Base-by-base conservation (phyloP, 306 rosid genomes). In the Astragalus glycyphyllos region DNA sequence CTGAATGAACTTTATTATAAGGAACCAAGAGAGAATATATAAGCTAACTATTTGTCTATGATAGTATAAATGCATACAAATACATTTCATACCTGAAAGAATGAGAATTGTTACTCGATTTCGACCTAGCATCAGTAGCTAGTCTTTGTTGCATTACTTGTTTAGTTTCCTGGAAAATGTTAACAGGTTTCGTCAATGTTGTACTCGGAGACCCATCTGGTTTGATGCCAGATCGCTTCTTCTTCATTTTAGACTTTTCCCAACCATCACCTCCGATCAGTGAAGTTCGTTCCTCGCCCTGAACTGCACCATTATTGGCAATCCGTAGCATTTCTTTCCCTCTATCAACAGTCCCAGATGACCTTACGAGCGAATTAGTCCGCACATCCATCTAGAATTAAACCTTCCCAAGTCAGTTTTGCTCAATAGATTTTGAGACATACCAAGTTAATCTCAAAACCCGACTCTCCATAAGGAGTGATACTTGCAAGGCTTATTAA, bases 161-260 rank as follows among this genome's bases (percentile, higher is more conserved):
- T 81, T 89, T 91, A 78, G 79, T 67, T 87, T 91, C 96, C 67
- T 83, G 88, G 77, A 77, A 87, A 73, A 83, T 80, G 80, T 82
- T 94, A 40, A 82, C 71, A 62, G 87, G 82, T 81, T 89, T 91
- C 20, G 75, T 71, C 48, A 82, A 55, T 51, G 75, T 31, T 44
- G 75, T 74, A 78, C 86, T 84, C 15, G 84, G 85, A 81, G 97
- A 81, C 75, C 80, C 88, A 60, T 91, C 97, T 81, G 87, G 87
- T 81, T 91, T 89, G 81, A 89, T 89, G 54, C 76, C 97, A 29
- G 96, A 91, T 50, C 96, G 87, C 82, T 87, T 91, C 74, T 84
- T 91, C 87, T 87, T 89, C 90, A 89, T 89, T 86, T 91, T 91
- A 67, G 90, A 80, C 84, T 89, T 91, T 63, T 91, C 97, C 97